Evolutionary conservation across 1,284 basidiomycete genomes (phyloP), one percentile per base, ranked within the genome.

Genomic region (Ustilago curta): DNA sequence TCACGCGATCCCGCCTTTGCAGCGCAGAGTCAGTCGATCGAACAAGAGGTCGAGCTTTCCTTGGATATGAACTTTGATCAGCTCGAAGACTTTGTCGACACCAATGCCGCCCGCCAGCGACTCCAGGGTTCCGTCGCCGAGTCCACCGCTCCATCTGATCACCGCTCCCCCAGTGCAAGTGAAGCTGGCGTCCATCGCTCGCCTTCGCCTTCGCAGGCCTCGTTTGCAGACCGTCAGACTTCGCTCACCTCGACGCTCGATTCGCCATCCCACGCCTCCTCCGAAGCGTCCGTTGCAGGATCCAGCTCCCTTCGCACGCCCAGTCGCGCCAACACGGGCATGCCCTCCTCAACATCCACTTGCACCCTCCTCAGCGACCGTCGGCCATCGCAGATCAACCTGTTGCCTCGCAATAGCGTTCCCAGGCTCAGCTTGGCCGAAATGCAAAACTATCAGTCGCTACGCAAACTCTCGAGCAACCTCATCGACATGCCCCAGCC

Each of bases 51-150:
- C 37, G 76, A 75, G 29, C 59, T 76, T 5, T 76, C 87, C 21
- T 88, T 94, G 40, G 93, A 95, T 85, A 91, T 90, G 52, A 90
- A 95, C 75, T 87, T 95, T 44, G 89, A 91, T 32, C 87, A 90
- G 64, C 93, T 97, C 88, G 91, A 92, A 51, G 94, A 92, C 31
- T 93, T 96, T 82, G 88, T 96, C 73, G 88, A 93, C 84, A 85
- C 70, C 45, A 71, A 63, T n/a, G 59, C 68, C 1, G 64, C 60
- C 3, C 72, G 78, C n/a, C 71, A 74, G 43, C 61, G 71, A 27
- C 62, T 74, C 2, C 61, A 69, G 12, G 71, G 66, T 18, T 74
- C 71, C 18, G 59, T 59, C 32, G 49, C 67, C 37, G 78, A 80
- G 14, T 47, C 61, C 18, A 49, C 65, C 49, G 73, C 63, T 53